phyloP scores from a whole-genome alignment of 768 basidiomycete species.

The Pleurotus tuoliensis region DNA sequence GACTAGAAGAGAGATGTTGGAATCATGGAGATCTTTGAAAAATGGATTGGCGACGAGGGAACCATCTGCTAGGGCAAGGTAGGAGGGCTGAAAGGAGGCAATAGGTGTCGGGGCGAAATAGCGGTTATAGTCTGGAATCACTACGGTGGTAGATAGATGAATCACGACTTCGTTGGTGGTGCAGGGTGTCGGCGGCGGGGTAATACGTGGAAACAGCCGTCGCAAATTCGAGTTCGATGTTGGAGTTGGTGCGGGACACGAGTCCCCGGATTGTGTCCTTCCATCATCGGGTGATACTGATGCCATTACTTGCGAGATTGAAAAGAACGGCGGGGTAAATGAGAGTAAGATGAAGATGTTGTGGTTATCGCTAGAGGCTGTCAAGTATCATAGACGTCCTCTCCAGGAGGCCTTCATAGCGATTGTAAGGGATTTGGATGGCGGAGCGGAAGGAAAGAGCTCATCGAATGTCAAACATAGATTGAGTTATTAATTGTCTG shows the following conservation, averaged over 20 bases:
- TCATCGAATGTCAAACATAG: constrained; percentile 11
- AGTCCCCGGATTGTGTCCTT: constrained; percentile 1
- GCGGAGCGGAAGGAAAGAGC: constrained; percentile 16
- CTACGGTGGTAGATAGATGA: constrained; percentile 43
- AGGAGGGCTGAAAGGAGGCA: constrained; percentile 42
- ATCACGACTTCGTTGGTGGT: constrained; percentile 42
- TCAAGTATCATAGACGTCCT: constrained; percentile 23
- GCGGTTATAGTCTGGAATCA: constrained; percentile 42
- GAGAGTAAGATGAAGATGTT: constrained; percentile 4
- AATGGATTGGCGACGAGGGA: constrained; percentile 51
- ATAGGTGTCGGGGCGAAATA: constrained; percentile 40
- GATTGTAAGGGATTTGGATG: constrained; percentile 16
- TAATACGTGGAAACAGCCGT: constrained; percentile 27
- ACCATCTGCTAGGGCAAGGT: constrained; percentile 48
- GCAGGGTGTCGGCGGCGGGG: constrained; percentile 30
- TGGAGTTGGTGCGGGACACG: constrained; percentile 12
- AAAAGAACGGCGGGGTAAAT: not conserved
- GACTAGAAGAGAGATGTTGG: constrained; percentile 42
- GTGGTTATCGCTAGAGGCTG: constrained; percentile 9
- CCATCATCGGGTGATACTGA: not conserved
- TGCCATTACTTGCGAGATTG: not conserved
- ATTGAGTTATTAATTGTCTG: constrained; percentile 9
- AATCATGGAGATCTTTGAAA: constrained; percentile 34
- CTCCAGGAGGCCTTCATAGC: constrained; percentile 29
- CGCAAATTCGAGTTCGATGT: constrained; percentile 15